Base-by-base conservation (phyloP, 2,329 filamentous ascomycete genomes). In the Didymosphaeria variabile region DNA sequence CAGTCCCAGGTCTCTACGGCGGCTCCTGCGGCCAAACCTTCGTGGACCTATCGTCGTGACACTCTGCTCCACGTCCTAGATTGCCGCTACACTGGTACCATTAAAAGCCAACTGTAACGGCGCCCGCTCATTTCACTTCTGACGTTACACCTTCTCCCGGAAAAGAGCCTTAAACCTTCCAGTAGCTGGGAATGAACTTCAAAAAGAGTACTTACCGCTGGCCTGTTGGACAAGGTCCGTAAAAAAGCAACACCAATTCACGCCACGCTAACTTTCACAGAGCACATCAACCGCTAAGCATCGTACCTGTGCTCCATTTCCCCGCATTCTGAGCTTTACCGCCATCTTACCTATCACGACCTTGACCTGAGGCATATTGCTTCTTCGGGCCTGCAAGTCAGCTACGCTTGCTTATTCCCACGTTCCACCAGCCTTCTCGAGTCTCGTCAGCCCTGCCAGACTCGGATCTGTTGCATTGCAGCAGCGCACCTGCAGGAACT, bases 251-350 rank as follows among this genome's bases (percentile, higher is more conserved):
- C 44, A 15, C 26, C 34, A 40, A 21, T 32, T 31, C 52, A 5
- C 17, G 5, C 23, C 29, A 5, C 36, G 44, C 64, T 67, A 59
- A 64, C 21, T 13, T 32, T 19, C 29, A 29, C 19, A 55, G 79
- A 81, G 68, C 74, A 78, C 67, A 79, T 81, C 72, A 81, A 81
- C 66, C 76, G 79, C 63, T 79, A 71, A 77, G 49, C 34, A 55
- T 42, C 15, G 29, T 54, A 38, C 54, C 51, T 63, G 44, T 57
- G 47, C 58, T 58, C 58, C 42, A 42, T 55, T 66, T 61, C 70
- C 66, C 66, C 69, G 67, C 70, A 66, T 61, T 65, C 31, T 23
- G 23, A 61, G 45, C 51, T 45, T 53, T 47, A 54, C 47, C 52
- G 23, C 53, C 46, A 55, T 42, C 57, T 67, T 62, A 61, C 65